Percentiles rank a stretch among this genome's conserved stretches.
Conservation (phyloP, 441 rosid species). For the Erodium moschatum region DNA sequence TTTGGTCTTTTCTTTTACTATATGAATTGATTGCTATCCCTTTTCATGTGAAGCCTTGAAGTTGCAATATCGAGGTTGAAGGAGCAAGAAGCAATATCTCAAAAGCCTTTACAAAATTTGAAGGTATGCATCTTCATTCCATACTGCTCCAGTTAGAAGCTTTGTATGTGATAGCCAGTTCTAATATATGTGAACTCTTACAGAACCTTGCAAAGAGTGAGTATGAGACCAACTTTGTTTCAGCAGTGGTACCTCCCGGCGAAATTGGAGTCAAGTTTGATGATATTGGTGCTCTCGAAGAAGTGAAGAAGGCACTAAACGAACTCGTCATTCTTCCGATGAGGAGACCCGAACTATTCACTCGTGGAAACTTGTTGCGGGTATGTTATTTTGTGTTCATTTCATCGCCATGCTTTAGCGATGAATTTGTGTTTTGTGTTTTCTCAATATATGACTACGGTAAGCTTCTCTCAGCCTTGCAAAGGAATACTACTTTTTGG, state of each 20-base stretch:
- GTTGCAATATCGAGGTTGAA: constrained; percentile 65
- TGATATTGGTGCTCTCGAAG: constrained; percentile 92
- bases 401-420: background rate
- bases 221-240: constrained; percentile 74
- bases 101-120: constrained; percentile 58
- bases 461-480: constrained; percentile 58
- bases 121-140: constrained; percentile 48
- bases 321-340: constrained; percentile 98
- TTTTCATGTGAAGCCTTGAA: constrained; percentile 58
- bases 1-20: too few relatives aligned
- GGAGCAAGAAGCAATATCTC: constrained; percentile 52
- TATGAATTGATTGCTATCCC: constrained; percentile 25
- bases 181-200: constrained; percentile 20
- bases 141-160: constrained; percentile 9
- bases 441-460: constrained; percentile 23
- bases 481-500: constrained; percentile 96
- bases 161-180: constrained; percentile 12
- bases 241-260: constrained; percentile 84
- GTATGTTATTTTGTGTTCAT: constrained; percentile 31
- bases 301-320: constrained; percentile 78
- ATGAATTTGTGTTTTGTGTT: constrained; percentile 1
- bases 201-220: constrained; percentile 82
- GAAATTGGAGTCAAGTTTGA: constrained; percentile 89
- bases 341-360: constrained; percentile 84
- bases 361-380: constrained; percentile 81